Evolutionary conservation across 176 grass and related monocot genomes (phyloP).

Genomic region (Eragrostis nindensis): DNA sequence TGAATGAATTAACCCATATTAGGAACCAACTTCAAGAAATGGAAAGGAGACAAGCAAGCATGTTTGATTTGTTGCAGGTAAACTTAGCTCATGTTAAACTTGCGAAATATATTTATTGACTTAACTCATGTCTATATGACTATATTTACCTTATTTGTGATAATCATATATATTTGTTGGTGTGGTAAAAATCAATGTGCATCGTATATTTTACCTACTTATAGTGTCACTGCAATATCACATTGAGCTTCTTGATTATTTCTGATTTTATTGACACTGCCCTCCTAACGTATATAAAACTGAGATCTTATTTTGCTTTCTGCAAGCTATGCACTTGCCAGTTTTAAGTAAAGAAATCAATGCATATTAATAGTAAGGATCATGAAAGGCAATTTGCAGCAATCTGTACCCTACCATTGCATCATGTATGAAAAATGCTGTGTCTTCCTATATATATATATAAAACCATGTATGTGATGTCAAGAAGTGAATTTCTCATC

Average conservation of each 20-base stretch:
- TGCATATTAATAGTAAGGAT: neutral
- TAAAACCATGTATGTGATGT: neutral
- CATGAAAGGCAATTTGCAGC: neutral
- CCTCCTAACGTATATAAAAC: neutral
- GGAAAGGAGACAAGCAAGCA: constrained; percentile 76
- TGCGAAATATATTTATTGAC: constrained; percentile 16
- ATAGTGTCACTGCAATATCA: neutral
- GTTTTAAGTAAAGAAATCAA: constrained; percentile 1
- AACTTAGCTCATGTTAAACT: constrained; percentile 9
- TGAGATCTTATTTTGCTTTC: neutral
- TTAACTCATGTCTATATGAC: constrained; percentile 4
- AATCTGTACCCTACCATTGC: neutral
- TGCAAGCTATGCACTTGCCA: constrained; percentile 9
- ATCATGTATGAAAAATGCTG: constrained; percentile 16
- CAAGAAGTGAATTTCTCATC: constrained; percentile 10
- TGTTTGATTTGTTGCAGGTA: constrained; percentile 86
- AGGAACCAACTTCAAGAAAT: constrained; percentile 88
- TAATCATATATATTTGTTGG: constrained; percentile 18
- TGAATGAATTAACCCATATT: constrained; percentile 75
- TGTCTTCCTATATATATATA: constrained; percentile 28
- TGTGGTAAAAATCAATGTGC: neutral
- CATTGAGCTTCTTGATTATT: constrained; percentile 1
- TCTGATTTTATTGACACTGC: constrained; percentile 5
- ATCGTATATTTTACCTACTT: constrained; percentile 6
- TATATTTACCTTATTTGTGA: constrained; percentile 1